These are phyloP conservation scores for Pseudogymnoascus sp. DNA, from an alignment of 2,329 filamentous ascomycete genomes.

Conservation along the genomic window DNA sequence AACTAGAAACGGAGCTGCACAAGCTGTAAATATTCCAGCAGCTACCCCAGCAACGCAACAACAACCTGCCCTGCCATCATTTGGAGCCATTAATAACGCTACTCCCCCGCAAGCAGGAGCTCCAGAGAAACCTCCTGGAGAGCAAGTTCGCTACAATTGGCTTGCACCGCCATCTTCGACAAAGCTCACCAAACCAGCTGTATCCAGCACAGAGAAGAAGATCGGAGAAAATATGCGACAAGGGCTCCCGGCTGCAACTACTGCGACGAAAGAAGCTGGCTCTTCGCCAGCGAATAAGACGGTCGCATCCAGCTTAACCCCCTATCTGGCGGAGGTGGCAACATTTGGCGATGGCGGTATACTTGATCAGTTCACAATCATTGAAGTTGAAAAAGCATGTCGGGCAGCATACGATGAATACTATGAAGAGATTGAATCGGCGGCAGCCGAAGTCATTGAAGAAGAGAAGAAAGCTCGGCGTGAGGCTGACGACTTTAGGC, in stretches of 20 bases:
- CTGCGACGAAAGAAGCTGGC: not conserved
- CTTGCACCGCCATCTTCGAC: not conserved
- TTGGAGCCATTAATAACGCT: not conserved
- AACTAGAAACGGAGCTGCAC: not conserved
- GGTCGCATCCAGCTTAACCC: not conserved
- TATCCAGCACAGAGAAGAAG: not conserved
- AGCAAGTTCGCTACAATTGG: constrained; percentile 5
- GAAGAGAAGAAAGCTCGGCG: constrained; percentile 19
- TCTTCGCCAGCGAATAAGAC: not conserved
- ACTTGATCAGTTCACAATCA: constrained; percentile 27
- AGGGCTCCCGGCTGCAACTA: not conserved
- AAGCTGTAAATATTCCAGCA: not conserved
- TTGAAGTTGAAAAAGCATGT: constrained; percentile 17
- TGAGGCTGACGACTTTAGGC: constrained; percentile 19
- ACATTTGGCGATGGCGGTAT: constrained; percentile 25
- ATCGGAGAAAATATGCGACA: not conserved
- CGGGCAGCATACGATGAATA: not conserved
- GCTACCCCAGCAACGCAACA: not conserved
- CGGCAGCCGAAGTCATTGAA: constrained; percentile 17
- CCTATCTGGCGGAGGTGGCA: not conserved
- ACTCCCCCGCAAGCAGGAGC: not conserved
- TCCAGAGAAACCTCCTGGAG: not conserved
- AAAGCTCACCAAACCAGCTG: not conserved
- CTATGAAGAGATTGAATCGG: constrained; percentile 18
- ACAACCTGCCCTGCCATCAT: not conserved